These are phyloP conservation scores for Rhodotorula sp. DNA, from an alignment of 1,284 basidiomycete genomes.

Conservation along the genomic window DNA sequence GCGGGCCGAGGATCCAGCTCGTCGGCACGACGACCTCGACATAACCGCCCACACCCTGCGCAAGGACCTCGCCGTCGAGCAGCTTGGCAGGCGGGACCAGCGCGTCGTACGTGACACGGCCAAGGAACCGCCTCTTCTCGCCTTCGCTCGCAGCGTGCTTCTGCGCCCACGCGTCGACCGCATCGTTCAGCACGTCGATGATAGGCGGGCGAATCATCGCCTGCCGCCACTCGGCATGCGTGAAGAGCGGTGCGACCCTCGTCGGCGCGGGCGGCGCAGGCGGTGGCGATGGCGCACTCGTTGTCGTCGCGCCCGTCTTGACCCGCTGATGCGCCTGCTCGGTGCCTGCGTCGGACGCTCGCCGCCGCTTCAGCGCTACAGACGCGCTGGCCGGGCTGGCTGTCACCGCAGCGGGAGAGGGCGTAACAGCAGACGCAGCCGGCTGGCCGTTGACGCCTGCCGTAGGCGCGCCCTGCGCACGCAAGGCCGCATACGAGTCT, in stretches of 20 bases:
- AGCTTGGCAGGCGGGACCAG: conserved; percentile 36
- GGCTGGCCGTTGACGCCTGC: neutral
- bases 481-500: neutral
- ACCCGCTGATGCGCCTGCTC: neutral
- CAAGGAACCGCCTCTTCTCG: conserved; percentile 28
- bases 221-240: conserved; percentile 18
- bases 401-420: no score
- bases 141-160: neutral
- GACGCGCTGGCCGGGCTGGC: neutral
- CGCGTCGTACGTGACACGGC: conserved; percentile 41
- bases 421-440: neutral
- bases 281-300: neutral
- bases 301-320: neutral
- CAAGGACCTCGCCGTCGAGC: conserved; percentile 38
- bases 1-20: conserved; percentile 26
- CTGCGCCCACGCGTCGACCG: conserved; percentile 9
- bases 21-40: conserved; percentile 41
- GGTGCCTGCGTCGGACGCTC: neutral
- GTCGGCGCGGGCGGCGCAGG: conserved; percentile 1
- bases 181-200: conserved; percentile 26
- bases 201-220: conserved; percentile 29
- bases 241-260: conserved; percentile 22
- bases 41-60: conserved; percentile 35
- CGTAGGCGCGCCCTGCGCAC: neutral
- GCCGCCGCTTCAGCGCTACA: neutral